Percentiles rank a stretch among this genome's conserved stretches.
Conservation (phyloP, 305 asterid species). For the Ilex paraguariensis region DNA sequence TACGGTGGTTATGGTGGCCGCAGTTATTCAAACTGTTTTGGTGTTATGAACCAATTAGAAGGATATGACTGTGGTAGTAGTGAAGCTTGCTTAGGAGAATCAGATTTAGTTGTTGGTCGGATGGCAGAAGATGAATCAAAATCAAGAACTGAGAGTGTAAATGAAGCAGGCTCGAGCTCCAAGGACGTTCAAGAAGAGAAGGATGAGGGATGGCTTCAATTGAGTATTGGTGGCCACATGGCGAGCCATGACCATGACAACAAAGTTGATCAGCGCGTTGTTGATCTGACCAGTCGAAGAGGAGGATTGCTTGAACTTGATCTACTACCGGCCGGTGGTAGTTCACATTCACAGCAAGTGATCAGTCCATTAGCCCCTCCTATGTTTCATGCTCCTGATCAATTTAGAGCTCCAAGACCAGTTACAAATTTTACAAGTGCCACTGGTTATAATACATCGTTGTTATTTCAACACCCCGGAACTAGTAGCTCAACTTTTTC, state of each 20-base stretch:
- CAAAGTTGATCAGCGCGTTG: background rate
- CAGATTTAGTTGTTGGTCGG: slow-evolving; percentile 26
- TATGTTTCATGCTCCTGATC: slow-evolving; percentile 16
- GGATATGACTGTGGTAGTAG: slow-evolving; percentile 20
- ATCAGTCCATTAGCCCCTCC: slow-evolving; percentile 10
- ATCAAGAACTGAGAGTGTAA: slow-evolving; percentile 22
- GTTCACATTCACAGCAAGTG: slow-evolving; percentile 4
- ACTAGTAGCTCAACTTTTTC: slow-evolving; percentile 18
- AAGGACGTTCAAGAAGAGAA: slow-evolving; percentile 13
- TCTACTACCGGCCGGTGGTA: slow-evolving; percentile 36
- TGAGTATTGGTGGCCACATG: slow-evolving; percentile 55
- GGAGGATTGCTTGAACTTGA: slow-evolving; percentile 52
- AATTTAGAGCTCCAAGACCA: slow-evolving; percentile 24
- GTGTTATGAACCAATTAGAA: slow-evolving; percentile 25
- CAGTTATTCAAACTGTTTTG: slow-evolving; percentile 17
- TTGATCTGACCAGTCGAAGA: background rate
- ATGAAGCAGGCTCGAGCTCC: slow-evolving; percentile 42
- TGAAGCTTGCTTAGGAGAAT: slow-evolving; percentile 25
- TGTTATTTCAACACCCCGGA: slow-evolving; percentile 31
- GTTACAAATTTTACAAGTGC: slow-evolving; percentile 8
- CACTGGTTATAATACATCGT: slow-evolving; percentile 21
- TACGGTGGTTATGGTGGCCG: slow-evolving; percentile 8
- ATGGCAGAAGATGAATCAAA: slow-evolving; percentile 44
- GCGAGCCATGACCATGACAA: background rate
- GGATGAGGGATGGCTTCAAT: slow-evolving; percentile 63